phyloP scores from a whole-genome alignment of 306 rosid species.

The Begonia fuchsioides region DNA sequence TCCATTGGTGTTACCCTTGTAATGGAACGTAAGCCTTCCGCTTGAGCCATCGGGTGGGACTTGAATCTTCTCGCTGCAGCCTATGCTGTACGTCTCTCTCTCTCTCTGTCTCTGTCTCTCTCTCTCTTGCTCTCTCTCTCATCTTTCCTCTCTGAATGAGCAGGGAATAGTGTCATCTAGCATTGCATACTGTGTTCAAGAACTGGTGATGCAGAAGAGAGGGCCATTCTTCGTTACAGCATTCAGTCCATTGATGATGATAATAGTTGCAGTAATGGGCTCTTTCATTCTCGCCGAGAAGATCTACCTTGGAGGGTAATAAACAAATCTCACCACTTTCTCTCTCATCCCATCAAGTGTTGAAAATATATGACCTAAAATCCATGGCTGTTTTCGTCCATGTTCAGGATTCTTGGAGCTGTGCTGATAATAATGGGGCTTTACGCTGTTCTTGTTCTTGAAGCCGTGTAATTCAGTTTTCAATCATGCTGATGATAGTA shows the following conservation, averaged over 20 bases:
- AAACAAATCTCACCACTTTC: not conserved
- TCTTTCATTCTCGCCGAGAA: constrained; percentile 75
- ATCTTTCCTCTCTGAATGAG: constrained; percentile 2
- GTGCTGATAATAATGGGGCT: constrained; percentile 61
- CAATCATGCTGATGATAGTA: too few species aligned
- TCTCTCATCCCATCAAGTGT: not conserved
- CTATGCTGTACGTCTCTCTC: constrained; percentile 31
- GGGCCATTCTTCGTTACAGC: constrained; percentile 96
- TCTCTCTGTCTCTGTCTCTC: constrained; percentile 49
- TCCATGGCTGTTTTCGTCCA: not conserved
- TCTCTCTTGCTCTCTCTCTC: not conserved
- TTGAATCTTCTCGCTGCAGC: constrained; percentile 1
- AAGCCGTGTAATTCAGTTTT: too few species aligned
- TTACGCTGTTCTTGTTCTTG: too few species aligned
- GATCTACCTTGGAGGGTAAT: constrained; percentile 73
- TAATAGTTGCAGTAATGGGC: constrained; percentile 75
- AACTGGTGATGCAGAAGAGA: constrained; percentile 59
- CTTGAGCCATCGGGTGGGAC: constrained; percentile 3
- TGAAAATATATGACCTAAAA: not conserved
- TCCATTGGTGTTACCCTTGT: not conserved
- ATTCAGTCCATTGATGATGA: constrained; percentile 92
- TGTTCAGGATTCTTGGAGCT: constrained; percentile 50
- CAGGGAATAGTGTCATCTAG: constrained; percentile 81
- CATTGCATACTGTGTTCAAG: constrained; percentile 62
- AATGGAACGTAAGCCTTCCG: not conserved